Base-by-base conservation (phyloP, 2,329 filamentous ascomycete genomes). In the Botryotinia convoluta region DNA sequence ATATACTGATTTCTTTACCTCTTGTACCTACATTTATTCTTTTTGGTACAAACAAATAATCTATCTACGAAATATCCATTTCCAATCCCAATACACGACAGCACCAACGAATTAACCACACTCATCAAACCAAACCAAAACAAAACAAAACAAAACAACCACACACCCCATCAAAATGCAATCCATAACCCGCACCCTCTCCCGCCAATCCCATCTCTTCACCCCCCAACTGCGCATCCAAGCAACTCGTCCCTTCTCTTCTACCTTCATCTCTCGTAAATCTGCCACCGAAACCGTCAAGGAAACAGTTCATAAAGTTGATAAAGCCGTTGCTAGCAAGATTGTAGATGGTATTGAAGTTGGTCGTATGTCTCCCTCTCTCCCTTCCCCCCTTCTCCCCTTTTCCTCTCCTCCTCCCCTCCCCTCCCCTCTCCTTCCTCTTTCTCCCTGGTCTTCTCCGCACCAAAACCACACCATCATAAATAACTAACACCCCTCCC, bases 301-400 rank as follows among this genome's bases (percentile, higher is more conserved):
- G 82, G 88, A 91, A 75, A 85, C 85, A 5, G 81, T 88, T 73
- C 89, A 91, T 82, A 83, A 82, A 9, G 87, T 90, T 9, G 88
- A 91, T 82, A 85, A 88, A 44, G 85, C 83, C 68, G 87, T 91
- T 60, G 86, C 87, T 74, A 86, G 89, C 79, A 90, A 89, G 79
- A 79, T 91, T 29, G 87, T 90, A 42, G 87, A 88, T 57, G 88
- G 88, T 26, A 89, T 92, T 79, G 84, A 91, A 77, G 83, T 84
- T 64, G 86, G 86, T 67, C 81, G 90, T 90, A 84, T 74, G 86
- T 84, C n/a, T 18, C 45, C 26, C 29, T 12, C 6, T 44, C 22
- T 48, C 16, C 4, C 42, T 51, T 59, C 14, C 69, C 69, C n/a
- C 44, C 59, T 4, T 60, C 48, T 42, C 10, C 20, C 39, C 61